Base-by-base conservation (phyloP, 495 filamentous ascomycete species). In the Talaromyces trachyspermus region DNA sequence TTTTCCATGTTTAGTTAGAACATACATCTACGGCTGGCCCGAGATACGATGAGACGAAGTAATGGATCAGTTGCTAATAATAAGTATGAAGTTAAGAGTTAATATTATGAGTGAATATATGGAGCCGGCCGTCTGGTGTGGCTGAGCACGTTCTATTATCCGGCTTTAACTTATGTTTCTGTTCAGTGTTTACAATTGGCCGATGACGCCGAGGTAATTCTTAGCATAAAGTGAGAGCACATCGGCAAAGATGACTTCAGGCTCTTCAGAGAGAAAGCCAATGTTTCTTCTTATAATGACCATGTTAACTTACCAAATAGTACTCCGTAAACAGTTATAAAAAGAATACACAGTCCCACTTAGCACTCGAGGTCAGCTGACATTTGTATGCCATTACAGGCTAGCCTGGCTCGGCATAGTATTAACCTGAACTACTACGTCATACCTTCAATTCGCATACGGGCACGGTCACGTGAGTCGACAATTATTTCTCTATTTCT, bases 401-500 rank as follows among this genome's bases (percentile, higher is more conserved):
- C n/a, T n/a, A n/a, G n/a, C n/a, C n/a, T n/a, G n/a, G n/a, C n/a
- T n/a, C n/a, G n/a, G n/a, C n/a, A n/a, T n/a, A n/a, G n/a, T n/a
- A n/a, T n/a, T n/a, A n/a, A n/a, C n/a, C n/a, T n/a, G 35, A 38
- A 7, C 35, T 10, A 38, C 22, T 38, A 38, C 35, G 35, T 38
- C 35, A 38, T 22, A 38, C n/a, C 35, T 38, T 38, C 17, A 38
- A 38, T 38, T 38, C 0, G 11, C 15, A 22, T 37, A 19, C 18
- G 8, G n/a, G 18, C 3, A 10, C 8, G 29, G 10, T 3, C 29
- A 10, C 2, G 2, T 10, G 10, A 32, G n/a, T 7, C 5, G 5
- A 17, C 18, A 35, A 1, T 6, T 35, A 7, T 2, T 10, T 14
- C 30, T 6, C 11, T 6, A 14, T 14, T 14, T 35, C 30, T 35